phyloP scores from a whole-genome alignment of 805 yeast species.

The Komagataella kurtzmanii region DNA sequence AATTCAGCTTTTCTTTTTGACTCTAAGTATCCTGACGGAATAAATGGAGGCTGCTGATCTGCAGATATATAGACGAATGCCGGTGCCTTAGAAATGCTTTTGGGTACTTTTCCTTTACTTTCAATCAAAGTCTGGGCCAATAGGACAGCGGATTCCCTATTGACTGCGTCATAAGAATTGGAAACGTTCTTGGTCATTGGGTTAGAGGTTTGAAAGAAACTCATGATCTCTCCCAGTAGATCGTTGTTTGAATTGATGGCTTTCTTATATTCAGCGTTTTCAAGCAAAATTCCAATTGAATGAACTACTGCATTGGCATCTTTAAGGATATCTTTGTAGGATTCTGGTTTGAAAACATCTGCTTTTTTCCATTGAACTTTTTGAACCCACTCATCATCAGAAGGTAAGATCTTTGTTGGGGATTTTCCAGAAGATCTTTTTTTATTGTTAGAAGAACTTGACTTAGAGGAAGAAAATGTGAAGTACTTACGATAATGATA shows the following conservation, averaged over 20 bases:
- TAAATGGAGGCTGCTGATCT: conserved; percentile 51
- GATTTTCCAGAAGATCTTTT: conserved; percentile 36
- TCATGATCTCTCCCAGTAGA: conserved; percentile 20
- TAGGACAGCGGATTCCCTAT: conserved; percentile 53
- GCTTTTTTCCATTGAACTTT: conserved; percentile 57
- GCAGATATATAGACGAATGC: conserved; percentile 74
- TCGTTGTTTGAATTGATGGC: conserved; percentile 21
- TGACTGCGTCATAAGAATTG: conserved; percentile 47
- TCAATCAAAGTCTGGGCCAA: conserved; percentile 42
- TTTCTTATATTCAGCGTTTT: conserved; percentile 54
- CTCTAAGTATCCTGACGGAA: conserved; percentile 58
- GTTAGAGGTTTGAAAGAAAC: conserved; percentile 34
- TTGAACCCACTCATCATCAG: conserved; percentile 32
- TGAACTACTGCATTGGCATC: conserved; percentile 64
- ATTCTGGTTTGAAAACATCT: conserved; percentile 50
- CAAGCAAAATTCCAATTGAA: conserved; percentile 66
- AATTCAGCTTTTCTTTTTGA: conserved; percentile 72
- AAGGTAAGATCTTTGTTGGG: conserved; percentile 20
- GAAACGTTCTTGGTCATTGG: conserved; percentile 40
- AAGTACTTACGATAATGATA: conserved; percentile 36
- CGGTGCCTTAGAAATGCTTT: neutral
- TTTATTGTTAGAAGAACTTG: conserved; percentile 3
- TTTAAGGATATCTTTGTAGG: conserved; percentile 33
- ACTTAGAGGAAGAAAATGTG: neutral
- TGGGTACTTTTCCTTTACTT: conserved; percentile 4